These are phyloP conservation scores for Phaeosphaeria sp. DNA, from an alignment of 2,329 filamentous ascomycete genomes.

Conservation along the genomic window DNA sequence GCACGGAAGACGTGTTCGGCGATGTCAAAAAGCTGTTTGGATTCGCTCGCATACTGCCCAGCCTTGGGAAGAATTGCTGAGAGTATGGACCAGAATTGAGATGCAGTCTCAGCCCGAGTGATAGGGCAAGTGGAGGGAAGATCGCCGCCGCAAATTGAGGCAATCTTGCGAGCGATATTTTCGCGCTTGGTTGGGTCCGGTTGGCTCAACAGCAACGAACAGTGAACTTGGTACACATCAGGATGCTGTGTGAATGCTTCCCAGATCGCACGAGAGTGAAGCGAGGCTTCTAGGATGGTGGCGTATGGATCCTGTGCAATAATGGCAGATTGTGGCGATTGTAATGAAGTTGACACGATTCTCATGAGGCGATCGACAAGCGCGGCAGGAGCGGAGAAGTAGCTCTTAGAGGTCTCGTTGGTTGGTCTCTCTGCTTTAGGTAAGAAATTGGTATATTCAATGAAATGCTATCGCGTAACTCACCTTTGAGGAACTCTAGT, in stretches of 20 bases:
- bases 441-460: slow-evolving; percentile 26
- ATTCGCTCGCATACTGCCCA: slow-evolving; percentile 29
- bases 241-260: slow-evolving; percentile 36
- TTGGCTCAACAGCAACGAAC: slow-evolving; percentile 38
- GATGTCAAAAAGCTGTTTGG: slow-evolving; percentile 44
- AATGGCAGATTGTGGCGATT: slow-evolving; percentile 18
- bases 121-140: slow-evolving; percentile 43
- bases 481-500: slow-evolving; percentile 46
- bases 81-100: slow-evolving; percentile 44
- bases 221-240: slow-evolving; percentile 35
- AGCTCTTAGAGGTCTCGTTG: slow-evolving; percentile 36
- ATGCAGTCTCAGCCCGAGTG: slow-evolving; percentile 35
- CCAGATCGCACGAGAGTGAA: slow-evolving; percentile 45
- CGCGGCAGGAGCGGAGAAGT: slow-evolving; percentile 38
- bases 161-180: slow-evolving; percentile 36
- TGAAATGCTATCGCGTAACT: slow-evolving; percentile 4
- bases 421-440: slow-evolving; percentile 42
- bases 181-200: slow-evolving; percentile 31
- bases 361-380: slow-evolving; percentile 42
- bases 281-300: slow-evolving; percentile 44
- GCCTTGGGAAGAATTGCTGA: slow-evolving; percentile 38
- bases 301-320: slow-evolving; percentile 36
- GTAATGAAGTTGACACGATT: slow-evolving; percentile 32
- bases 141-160: slow-evolving; percentile 44
- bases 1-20: slow-evolving; percentile 45